Base-by-base conservation (phyloP, 305 asterid species). In the Fraxinus sp. region DNA sequence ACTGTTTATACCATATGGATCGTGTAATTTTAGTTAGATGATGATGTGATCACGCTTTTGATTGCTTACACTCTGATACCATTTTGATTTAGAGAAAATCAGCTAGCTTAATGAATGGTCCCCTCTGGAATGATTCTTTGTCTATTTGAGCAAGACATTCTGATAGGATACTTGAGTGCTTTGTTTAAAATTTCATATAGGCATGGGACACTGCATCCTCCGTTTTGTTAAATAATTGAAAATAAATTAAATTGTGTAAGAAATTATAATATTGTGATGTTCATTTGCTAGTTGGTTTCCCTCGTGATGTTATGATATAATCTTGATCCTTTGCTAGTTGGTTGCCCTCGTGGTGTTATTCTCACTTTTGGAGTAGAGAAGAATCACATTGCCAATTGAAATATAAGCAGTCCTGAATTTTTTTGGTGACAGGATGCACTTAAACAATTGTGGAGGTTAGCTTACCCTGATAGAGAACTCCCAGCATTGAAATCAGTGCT, bases 401-500 rank as follows among this genome's bases (percentile, higher is more conserved):
- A 16, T 71, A 4, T 33, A 71, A 71, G 24, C 41, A 68, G 35
- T 76, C 44, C 72, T 78, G 18, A 35, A 78, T 74, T 74, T 78
- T 78, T 32, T 14, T 78, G 77, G 80, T 87, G 81, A 83, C 88
- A 95, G 98, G 97, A 95, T 81, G 96, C 97, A 1, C 99, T 95
- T 84, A 91, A 88, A 88, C 94, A 89, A 76, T 89, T 95, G 76
- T 95, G 99, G 99, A 90, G 93, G 88, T 79, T 94, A 89, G 90
- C 98, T 78, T 95, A 94, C 89, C 97, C 97, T 35, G 93, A 92
- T 79, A 87, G 94, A 73, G 89, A 79, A 7, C 97, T 94, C 75
- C 98, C 97, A 57, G 75, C 97, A 85, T 96, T 94, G 81, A 94
- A 94, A 81, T 95, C 99, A 33, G 98, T 89, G 88, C 94, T 84